A percentile compares a stretch with the other conserved stretches of the same genome.
Evolutionary conservation across 305 asterid species (phyloP).

Genomic region (Solanum hybrid): DNA sequence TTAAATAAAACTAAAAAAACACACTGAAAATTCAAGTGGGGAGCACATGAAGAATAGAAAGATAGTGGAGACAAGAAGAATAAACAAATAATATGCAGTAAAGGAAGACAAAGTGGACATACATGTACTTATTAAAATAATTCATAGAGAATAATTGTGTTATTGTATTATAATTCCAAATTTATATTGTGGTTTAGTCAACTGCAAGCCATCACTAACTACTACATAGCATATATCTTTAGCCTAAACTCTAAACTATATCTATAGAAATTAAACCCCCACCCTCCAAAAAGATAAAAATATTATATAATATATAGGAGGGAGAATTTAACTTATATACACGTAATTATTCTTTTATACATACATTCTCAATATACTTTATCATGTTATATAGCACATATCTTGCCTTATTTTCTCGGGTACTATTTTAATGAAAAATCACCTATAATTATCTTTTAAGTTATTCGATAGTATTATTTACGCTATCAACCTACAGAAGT

Average conservation of each 20-base stretch:
- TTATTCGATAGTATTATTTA: not conserved
- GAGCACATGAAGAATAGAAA: slow-evolving; percentile 1
- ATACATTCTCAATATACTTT: not conserved
- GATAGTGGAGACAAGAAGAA: slow-evolving; percentile 16
- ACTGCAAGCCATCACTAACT: slow-evolving; percentile 9
- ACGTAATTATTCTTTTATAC: not conserved
- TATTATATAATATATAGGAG: not conserved
- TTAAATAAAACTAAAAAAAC: not conserved
- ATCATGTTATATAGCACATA: not conserved
- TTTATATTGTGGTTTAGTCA: slow-evolving; percentile 6
- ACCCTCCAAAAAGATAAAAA: not conserved
- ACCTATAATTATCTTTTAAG: not conserved
- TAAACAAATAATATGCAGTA: slow-evolving; percentile 14
- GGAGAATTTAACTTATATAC: not conserved
- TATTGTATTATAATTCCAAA: not conserved
- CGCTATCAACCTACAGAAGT: not conserved
- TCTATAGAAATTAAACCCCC: not conserved
- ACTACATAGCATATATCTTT: not conserved
- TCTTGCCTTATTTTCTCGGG: not conserved
- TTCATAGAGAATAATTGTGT: slow-evolving; percentile 1
- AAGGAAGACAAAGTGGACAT: slow-evolving; percentile 10
- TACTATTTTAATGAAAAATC: not conserved
- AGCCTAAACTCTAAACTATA: not conserved
- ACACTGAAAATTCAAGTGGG: not conserved
- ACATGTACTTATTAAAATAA: not conserved